Evolutionary conservation across 345 rosid genomes (phyloP).

Genomic region (Linum tenue): DNA sequence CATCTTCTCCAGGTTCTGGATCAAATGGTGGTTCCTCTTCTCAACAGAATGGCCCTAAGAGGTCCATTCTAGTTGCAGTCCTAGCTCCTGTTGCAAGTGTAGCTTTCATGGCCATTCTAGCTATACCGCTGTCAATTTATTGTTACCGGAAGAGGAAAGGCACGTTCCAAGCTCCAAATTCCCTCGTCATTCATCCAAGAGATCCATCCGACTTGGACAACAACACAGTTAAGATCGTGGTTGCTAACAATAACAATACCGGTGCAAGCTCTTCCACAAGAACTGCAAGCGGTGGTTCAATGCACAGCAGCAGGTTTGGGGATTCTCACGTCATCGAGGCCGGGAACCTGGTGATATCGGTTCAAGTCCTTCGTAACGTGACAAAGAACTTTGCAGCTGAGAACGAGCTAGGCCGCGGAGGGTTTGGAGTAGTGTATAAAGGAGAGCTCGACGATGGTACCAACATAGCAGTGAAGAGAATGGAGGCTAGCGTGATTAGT

Average conservation of each 20-base stretch:
- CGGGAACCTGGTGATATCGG: slow-evolving; percentile 59
- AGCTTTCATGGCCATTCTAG: slow-evolving; percentile 31
- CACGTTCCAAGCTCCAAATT: slow-evolving; percentile 25
- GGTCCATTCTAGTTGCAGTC: slow-evolving; percentile 30
- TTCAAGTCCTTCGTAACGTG: slow-evolving; percentile 67
- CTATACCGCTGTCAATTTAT: slow-evolving; percentile 35
- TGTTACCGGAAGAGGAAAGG: slow-evolving; percentile 36
- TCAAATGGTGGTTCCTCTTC: slow-evolving; percentile 20
- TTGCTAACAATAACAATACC: slow-evolving; percentile 34
- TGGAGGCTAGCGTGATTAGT: slow-evolving; percentile 57
- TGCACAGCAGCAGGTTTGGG: slow-evolving; percentile 32
- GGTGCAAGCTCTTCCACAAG: slow-evolving; percentile 35
- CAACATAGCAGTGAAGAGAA: slow-evolving; percentile 66
- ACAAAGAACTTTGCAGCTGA: slow-evolving; percentile 53
- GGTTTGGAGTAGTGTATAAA: slow-evolving; percentile 70
- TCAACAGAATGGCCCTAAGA: slow-evolving; percentile 17
- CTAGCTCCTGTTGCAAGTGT: slow-evolving; percentile 42
- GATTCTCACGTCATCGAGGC: slow-evolving; percentile 63
- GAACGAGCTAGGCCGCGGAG: slow-evolving; percentile 73
- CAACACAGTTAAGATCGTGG: slow-evolving; percentile 45
- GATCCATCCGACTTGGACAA: slow-evolving; percentile 54
- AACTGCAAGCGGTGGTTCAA: slow-evolving; percentile 41
- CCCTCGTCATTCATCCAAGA: slow-evolving; percentile 60
- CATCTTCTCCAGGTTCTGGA: slow-evolving; percentile 21
- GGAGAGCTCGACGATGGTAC: slow-evolving; percentile 69